Percentiles rank a stretch among this genome's conserved stretches.
Evolutionary conservation across 306 rosid genomes (phyloP).

Genomic region (Gleditsia sinensis): DNA sequence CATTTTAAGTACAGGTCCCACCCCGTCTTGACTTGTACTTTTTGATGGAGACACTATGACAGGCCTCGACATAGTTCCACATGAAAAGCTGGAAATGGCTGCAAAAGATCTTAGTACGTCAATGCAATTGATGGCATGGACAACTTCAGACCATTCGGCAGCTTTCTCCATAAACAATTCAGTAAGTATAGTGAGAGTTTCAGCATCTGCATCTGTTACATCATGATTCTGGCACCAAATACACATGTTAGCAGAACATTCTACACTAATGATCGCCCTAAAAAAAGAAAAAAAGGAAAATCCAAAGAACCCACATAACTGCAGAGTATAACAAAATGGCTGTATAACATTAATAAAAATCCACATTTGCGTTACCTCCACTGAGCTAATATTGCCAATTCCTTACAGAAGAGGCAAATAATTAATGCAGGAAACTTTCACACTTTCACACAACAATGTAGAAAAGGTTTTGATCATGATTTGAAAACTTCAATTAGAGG

Average conservation of each 20-base stretch:
- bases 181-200: conserved; percentile 67
- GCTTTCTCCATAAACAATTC: conserved; percentile 82
- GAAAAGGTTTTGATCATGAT: background rate
- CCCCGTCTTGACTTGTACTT: conserved; percentile 40
- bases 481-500: background rate
- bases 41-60: conserved; percentile 54
- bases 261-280: background rate
- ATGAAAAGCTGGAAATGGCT: conserved; percentile 60
- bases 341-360: conserved; percentile 13
- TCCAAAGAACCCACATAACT: background rate
- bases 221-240: conserved; percentile 73
- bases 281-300: background rate
- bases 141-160: conserved; percentile 69
- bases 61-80: conserved; percentile 90
- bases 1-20: conserved; percentile 60
- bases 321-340: background rate
- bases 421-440: conserved; percentile 4
- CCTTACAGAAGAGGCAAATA: background rate
- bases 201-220: conserved; percentile 75
- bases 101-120: conserved; percentile 93
- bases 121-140: conserved; percentile 77
- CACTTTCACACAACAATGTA: background rate
- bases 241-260: conserved; percentile 15
- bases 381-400: background rate
- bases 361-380: conserved; percentile 18